These are phyloP conservation scores for Populus deltoides DNA, from an alignment of 345 rosid genomes.

Conservation along the genomic window DNA sequence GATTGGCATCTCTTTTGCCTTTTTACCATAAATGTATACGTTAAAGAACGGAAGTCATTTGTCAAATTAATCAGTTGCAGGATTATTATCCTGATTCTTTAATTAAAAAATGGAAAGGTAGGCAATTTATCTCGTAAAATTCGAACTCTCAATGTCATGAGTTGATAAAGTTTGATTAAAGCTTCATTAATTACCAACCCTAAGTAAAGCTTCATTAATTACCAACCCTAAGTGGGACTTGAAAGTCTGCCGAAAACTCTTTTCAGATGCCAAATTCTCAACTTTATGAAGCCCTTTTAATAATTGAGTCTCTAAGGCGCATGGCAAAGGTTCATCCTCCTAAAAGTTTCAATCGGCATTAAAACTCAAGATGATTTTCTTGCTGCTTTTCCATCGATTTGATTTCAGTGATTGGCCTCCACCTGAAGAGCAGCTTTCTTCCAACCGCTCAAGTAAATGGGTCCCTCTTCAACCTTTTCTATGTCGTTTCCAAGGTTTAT, in stretches of 20 bases:
- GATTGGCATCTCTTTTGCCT: background rate
- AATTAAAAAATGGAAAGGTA: too few relatives aligned
- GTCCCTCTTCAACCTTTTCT: background rate
- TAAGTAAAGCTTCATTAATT: too few relatives aligned
- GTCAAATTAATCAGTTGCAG: slow-evolving; percentile 20
- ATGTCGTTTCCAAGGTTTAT: background rate
- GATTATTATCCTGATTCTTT: too few relatives aligned
- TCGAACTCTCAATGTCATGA: too few relatives aligned
- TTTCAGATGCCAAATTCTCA: background rate
- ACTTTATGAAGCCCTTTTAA: background rate
- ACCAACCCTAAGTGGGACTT: background rate
- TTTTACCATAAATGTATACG: too few relatives aligned
- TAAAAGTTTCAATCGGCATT: background rate
- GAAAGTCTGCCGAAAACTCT: background rate
- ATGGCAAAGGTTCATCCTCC: background rate
- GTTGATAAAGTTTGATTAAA: background rate
- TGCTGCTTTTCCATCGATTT: background rate
- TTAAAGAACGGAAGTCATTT: background rate
- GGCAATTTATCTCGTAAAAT: too few relatives aligned
- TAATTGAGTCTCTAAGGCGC: background rate
- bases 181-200: background rate
- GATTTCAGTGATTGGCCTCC: background rate
- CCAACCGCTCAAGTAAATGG: background rate
- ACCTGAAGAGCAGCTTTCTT: background rate
- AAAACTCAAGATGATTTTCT: background rate